Conservation (phyloP, 1,139 yeast genomes). For the Debaryomyces subglobosus region DNA sequence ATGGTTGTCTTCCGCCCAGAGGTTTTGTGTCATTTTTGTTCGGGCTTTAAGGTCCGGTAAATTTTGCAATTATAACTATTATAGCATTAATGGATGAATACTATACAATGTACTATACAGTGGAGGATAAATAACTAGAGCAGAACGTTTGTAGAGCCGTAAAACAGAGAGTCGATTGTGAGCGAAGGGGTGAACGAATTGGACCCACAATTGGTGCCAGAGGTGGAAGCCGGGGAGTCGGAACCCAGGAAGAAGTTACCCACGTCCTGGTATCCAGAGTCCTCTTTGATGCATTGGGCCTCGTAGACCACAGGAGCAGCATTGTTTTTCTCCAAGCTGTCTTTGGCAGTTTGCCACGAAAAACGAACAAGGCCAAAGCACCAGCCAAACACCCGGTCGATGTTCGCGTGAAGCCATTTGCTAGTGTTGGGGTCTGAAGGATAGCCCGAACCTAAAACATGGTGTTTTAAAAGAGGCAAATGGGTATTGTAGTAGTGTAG, state of each 20-base stretch:
- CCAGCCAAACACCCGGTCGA: conserved; percentile 90
- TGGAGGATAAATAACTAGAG: conserved; percentile 5
- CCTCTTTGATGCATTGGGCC: conserved; percentile 34
- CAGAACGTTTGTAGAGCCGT: conserved; percentile 12
- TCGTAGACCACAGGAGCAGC: conserved; percentile 49
- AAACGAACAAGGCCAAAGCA: conserved; percentile 70
- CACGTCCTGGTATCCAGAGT: conserved; percentile 37
- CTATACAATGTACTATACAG: conserved; percentile 6
- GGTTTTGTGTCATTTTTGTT: conserved; percentile 12
- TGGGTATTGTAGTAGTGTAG: conserved; percentile 41
- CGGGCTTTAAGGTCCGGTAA: conserved; percentile 14
- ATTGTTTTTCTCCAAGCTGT: conserved; percentile 57
- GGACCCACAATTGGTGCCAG: conserved; percentile 2
- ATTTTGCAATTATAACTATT: not conserved
- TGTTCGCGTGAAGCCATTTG: conserved; percentile 62
- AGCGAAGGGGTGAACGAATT: not conserved
- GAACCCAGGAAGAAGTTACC: conserved; percentile 25
- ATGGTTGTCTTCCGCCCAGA: conserved; percentile 18
- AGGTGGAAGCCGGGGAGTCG: not conserved
- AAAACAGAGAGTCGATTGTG: conserved; percentile 11
- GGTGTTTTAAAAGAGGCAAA: conserved; percentile 26
- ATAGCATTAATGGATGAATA: not conserved
- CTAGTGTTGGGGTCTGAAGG: conserved; percentile 91
- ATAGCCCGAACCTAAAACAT: conserved; percentile 82
- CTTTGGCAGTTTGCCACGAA: conserved; percentile 94